Evolutionary conservation across 2,329 filamentous ascomycete genomes (phyloP).

Genomic region (Aspergillus puulaauensis): DNA sequence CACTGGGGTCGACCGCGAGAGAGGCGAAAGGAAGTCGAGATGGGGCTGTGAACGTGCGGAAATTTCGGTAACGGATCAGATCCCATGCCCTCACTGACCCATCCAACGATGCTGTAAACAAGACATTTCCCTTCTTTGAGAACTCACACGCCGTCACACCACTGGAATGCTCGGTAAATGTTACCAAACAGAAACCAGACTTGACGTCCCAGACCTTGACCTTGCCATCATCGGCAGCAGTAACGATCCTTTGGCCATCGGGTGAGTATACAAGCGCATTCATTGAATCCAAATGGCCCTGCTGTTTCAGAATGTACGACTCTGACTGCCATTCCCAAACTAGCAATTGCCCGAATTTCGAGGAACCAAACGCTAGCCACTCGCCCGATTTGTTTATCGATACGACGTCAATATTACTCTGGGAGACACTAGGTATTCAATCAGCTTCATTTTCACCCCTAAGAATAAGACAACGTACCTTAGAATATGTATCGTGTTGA

Average conservation of each 20-base stretch:
- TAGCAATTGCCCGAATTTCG: conserved; percentile 89
- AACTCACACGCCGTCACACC: conserved; percentile 93
- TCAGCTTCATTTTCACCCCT: conserved; percentile 6
- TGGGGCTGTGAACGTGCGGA: conserved; percentile 93
- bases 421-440: conserved; percentile 71
- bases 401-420: conserved; percentile 93
- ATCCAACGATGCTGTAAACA: conserved; percentile 93
- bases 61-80: conserved; percentile 92
- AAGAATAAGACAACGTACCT: conserved; percentile 39
- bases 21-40: conserved; percentile 89
- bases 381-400: conserved; percentile 92
- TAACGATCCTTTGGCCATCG: conserved; percentile 89
- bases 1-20: conserved; percentile 93
- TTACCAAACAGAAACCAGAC: conserved; percentile 96
- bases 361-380: conserved; percentile 96
- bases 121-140: conserved; percentile 88
- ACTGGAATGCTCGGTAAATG: conserved; percentile 94
- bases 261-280: conserved; percentile 91
- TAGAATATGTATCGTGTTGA: conserved; percentile 87
- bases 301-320: conserved; percentile 97
- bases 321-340: conserved; percentile 99
- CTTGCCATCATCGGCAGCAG: conserved; percentile 93
- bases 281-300: conserved; percentile 95
- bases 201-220: conserved; percentile 98
- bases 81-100: conserved; percentile 96